Conservation (phyloP, 305 asterid genomes). For the Stenogyne calaminthoides region DNA sequence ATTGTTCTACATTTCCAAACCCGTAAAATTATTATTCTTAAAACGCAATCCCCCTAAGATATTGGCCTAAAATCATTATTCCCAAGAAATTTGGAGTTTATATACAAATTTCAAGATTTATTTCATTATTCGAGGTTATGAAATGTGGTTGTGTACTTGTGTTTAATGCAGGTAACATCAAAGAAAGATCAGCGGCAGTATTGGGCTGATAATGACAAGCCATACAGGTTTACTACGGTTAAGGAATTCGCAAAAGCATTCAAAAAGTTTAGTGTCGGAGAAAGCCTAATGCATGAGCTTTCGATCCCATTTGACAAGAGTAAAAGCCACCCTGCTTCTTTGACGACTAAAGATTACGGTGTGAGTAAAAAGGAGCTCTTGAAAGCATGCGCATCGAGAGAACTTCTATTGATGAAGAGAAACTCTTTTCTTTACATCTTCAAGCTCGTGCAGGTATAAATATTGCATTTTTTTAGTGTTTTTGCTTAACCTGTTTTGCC, state of each 20-base stretch:
- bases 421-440: conserved; percentile 45
- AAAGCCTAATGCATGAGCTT: conserved; percentile 38
- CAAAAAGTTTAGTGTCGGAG: conserved; percentile 44
- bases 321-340: conserved; percentile 56
- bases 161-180: conserved; percentile 50
- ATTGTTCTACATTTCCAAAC: too few species aligned
- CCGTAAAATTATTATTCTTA: too few species aligned
- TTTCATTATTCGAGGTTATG: background rate
- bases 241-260: conserved; percentile 48
- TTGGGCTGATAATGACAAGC: conserved; percentile 40
- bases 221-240: conserved; percentile 46
- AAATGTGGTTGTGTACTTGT: background rate
- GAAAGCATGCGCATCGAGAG: conserved; percentile 62
- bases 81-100: too few species aligned
- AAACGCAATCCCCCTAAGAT: too few species aligned
- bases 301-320: conserved; percentile 51
- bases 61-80: too few species aligned
- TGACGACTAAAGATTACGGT: conserved; percentile 45
- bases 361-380: conserved; percentile 47
- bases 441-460: conserved; percentile 32
- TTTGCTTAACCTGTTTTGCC: background rate
- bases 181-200: conserved; percentile 58
- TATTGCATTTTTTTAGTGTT: background rate
- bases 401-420: conserved; percentile 51
- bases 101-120: too few species aligned